These are phyloP conservation scores for Castanea mollissima DNA, from an alignment of 306 rosid species.

Conservation along the genomic window DNA sequence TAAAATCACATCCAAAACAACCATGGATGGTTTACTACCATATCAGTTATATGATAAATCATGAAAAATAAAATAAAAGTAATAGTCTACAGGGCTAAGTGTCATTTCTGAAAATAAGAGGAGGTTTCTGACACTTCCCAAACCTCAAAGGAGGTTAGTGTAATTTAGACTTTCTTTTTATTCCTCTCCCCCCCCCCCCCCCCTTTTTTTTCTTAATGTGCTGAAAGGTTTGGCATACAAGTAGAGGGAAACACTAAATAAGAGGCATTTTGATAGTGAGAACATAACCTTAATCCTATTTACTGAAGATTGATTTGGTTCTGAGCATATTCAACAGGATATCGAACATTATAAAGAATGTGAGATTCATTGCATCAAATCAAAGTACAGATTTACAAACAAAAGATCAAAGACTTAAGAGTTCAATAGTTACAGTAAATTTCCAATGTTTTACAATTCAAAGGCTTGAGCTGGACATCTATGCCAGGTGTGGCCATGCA, in stretches of 20 bases:
- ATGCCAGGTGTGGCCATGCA: background rate
- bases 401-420: background rate
- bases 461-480: background rate
- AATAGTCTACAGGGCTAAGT: too few species aligned
- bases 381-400: background rate
- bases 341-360: background rate
- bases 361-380: background rate
- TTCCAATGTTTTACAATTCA: background rate
- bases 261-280: background rate
- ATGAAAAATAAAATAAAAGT: too few species aligned
- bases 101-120: too few species aligned
- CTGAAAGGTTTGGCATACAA: background rate
- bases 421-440: background rate
- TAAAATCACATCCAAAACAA: too few species aligned
- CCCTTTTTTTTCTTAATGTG: background rate
- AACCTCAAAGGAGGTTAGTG: too few species aligned
- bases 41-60: too few species aligned
- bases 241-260: slow-evolving; percentile 5
- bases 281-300: background rate
- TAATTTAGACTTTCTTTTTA: too few species aligned
- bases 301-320: background rate
- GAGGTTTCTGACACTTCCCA: too few species aligned
- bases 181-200: too few species aligned
- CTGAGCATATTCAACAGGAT: background rate
- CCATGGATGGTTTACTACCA: too few species aligned